Evolutionary conservation across 1,139 yeast species (phyloP).

Genomic region (Blastobotrys ciferrii): DNA sequence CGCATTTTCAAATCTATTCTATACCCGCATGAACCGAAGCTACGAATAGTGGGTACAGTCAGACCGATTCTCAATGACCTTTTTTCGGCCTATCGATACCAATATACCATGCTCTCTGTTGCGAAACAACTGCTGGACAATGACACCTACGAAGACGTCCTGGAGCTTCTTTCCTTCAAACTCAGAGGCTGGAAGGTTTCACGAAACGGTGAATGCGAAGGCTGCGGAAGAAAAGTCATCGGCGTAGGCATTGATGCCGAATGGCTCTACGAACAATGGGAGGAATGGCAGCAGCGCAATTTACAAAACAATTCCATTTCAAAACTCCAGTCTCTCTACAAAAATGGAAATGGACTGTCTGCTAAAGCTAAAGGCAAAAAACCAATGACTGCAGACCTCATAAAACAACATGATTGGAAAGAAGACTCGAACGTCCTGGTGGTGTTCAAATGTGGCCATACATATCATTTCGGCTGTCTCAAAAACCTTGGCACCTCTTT

Average conservation of each 20-base stretch:
- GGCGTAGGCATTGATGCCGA: conserved; percentile 54
- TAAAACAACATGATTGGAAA: conserved; percentile 6
- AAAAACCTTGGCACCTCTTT: conserved; percentile 40
- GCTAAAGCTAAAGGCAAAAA: conserved; percentile 13
- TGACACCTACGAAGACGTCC: conserved; percentile 50
- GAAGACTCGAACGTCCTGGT: conserved; percentile 34
- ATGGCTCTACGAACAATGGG: conserved; percentile 36
- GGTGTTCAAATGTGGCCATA: conserved; percentile 59
- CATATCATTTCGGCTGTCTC: conserved; percentile 66
- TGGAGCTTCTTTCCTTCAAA: conserved; percentile 42
- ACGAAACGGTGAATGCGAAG: conserved; percentile 55
- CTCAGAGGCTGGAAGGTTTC: conserved; percentile 60
- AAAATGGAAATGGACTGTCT: conserved; percentile 1
- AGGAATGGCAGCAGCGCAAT: conserved; percentile 23
- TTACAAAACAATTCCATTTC: neutral
- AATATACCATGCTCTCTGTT: conserved; percentile 54
- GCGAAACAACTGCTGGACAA: conserved; percentile 54
- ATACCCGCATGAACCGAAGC: conserved; percentile 24
- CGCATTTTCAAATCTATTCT: conserved; percentile 30
- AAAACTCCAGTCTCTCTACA: conserved; percentile 3
- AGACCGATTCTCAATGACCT: conserved; percentile 60
- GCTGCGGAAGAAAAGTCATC: conserved; percentile 66
- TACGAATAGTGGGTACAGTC: conserved; percentile 41
- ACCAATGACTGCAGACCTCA: conserved; percentile 27
- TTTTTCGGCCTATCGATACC: conserved; percentile 63